Evolutionary conservation across 257 asterid genomes (phyloP).

Genomic region (Plantago elongata): DNA sequence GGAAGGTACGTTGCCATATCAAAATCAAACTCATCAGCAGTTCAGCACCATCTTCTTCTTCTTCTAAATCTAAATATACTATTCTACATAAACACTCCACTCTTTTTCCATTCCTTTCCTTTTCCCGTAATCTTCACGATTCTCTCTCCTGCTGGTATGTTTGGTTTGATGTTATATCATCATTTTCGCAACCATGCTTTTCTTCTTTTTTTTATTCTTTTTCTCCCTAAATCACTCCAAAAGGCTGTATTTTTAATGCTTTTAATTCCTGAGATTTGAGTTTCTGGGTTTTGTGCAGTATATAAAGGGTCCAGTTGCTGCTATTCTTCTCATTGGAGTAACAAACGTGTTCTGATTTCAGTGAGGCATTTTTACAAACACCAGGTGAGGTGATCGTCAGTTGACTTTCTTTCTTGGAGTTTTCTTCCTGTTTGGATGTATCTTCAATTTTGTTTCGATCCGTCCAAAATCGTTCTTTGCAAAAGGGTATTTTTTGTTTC

Average conservation of each 20-base stretch:
- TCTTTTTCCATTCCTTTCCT: slow-evolving; percentile 6
- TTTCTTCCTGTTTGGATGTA: not conserved
- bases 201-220: slow-evolving; percentile 6
- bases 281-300: slow-evolving; percentile 22
- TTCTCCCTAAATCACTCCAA: slow-evolving; percentile 13
- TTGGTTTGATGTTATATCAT: slow-evolving; percentile 39
- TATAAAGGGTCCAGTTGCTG: slow-evolving; percentile 28
- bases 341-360: slow-evolving; percentile 18
- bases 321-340: slow-evolving; percentile 16
- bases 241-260: slow-evolving; percentile 1
- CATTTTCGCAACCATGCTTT: slow-evolving; percentile 25
- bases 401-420: slow-evolving; percentile 16
- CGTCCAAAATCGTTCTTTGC: not conserved
- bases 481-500: slow-evolving; percentile 4
- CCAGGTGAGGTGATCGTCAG: slow-evolving; percentile 33
- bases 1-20: slow-evolving; percentile 31
- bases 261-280: slow-evolving; percentile 22
- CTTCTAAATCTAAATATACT: not conserved
- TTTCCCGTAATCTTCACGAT: slow-evolving; percentile 35
- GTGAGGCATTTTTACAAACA: not conserved
- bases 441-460: not conserved
- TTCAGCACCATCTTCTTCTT: no score
- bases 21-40: not conserved
- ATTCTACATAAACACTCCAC: no score
- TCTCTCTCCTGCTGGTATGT: slow-evolving; percentile 44